Evolutionary conservation across 768 basidiomycete genomes (phyloP).

Genomic region (Astraeus odoratus): DNA sequence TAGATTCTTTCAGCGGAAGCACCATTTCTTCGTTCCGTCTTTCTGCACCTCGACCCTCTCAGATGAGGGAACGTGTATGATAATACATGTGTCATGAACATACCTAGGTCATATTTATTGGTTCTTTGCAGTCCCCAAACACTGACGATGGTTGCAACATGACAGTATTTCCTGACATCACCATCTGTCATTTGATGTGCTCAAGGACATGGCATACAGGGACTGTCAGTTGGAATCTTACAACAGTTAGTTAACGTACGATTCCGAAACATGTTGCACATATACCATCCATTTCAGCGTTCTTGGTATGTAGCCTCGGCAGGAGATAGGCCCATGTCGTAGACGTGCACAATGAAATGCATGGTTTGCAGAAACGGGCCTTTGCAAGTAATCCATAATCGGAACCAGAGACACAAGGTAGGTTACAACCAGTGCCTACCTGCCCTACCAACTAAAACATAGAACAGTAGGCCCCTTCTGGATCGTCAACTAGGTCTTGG

Average conservation of each 20-base stretch:
- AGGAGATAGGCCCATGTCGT: slow-evolving; percentile 36
- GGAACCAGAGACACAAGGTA: neutral
- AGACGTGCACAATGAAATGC: slow-evolving; percentile 49
- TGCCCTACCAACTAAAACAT: slow-evolving; percentile 35
- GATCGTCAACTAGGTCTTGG: slow-evolving; percentile 44
- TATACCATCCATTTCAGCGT: slow-evolving; percentile 14
- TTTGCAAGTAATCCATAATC: slow-evolving; percentile 28
- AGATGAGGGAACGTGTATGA: slow-evolving; percentile 3
- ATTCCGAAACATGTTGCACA: neutral
- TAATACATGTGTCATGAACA: slow-evolving; percentile 5
- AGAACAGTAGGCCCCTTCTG: slow-evolving; percentile 41
- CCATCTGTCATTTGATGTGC: slow-evolving; percentile 21
- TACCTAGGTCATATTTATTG: slow-evolving; percentile 59
- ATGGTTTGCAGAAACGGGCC: slow-evolving; percentile 60
- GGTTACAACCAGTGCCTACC: slow-evolving; percentile 52
- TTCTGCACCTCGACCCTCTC: slow-evolving; percentile 57
- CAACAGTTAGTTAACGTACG: slow-evolving; percentile 7
- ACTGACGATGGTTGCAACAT: slow-evolving; percentile 55
- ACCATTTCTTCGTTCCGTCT: slow-evolving; percentile 28
- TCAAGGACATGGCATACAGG: slow-evolving; percentile 20
- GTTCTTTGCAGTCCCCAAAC: slow-evolving; percentile 63
- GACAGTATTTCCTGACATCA: slow-evolving; percentile 40
- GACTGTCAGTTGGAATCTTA: slow-evolving; percentile 26
- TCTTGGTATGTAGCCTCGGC: slow-evolving; percentile 28
- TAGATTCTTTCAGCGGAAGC: too few relatives aligned